Evolutionary conservation across 768 basidiomycete species (phyloP).

Genomic region (Phanerodontia chrysosporium): DNA sequence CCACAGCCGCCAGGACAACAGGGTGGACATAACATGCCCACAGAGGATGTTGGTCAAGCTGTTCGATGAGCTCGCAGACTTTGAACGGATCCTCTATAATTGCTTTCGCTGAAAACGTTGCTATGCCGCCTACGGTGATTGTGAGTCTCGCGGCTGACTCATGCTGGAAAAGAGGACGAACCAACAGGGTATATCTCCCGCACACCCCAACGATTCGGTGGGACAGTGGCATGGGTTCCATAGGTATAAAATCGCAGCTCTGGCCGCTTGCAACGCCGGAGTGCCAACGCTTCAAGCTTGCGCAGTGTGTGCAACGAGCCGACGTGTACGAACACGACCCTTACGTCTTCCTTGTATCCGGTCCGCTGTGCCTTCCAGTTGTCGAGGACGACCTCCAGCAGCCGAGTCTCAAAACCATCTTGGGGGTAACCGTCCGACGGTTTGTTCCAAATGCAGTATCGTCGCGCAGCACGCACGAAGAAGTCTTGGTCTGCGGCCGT

Average conservation of each 20-base stretch:
- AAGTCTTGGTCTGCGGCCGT: constrained; percentile 46
- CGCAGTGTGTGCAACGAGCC: constrained; percentile 48
- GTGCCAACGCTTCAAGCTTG: constrained; percentile 44
- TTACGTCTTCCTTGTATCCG: constrained; percentile 34
- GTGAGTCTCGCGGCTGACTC: background rate
- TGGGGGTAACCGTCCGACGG: constrained; percentile 28
- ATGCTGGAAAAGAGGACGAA: constrained; percentile 31
- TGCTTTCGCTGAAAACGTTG: constrained; percentile 64
- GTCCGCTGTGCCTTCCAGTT: constrained; percentile 38
- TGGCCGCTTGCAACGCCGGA: constrained; percentile 39
- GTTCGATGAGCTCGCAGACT: constrained; percentile 42
- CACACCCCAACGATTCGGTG: constrained; percentile 54
- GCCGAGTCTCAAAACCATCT: constrained; percentile 38
- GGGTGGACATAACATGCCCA: constrained; percentile 71
- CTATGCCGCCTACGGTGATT: constrained; percentile 54
- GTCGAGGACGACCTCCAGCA: constrained; percentile 42
- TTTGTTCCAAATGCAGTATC: constrained; percentile 48
- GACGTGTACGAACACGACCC: constrained; percentile 65
- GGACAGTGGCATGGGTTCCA: constrained; percentile 55
- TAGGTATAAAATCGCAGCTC: constrained; percentile 63
- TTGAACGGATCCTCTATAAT: constrained; percentile 50
- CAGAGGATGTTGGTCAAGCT: constrained; percentile 54
- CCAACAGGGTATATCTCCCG: constrained; percentile 67
- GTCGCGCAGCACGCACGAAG: constrained; percentile 32
- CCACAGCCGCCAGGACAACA: constrained; percentile 54